phyloP scores from a whole-genome alignment of 2,329 filamentous ascomycete genomes.

The Venturia asperata region DNA sequence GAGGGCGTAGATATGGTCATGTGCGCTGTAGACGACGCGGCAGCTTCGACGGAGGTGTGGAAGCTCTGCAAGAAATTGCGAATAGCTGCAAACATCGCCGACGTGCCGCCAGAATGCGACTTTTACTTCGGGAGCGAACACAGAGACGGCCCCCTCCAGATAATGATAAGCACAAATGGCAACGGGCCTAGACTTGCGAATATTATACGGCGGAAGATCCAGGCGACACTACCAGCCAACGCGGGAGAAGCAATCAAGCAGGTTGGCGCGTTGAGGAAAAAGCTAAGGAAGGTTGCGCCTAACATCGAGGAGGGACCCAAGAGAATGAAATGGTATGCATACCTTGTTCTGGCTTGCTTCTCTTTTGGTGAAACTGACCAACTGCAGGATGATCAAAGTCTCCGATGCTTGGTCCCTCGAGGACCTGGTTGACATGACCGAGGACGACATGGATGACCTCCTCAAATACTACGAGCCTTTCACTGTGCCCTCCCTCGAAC shows the following conservation, averaged over 20 bases:
- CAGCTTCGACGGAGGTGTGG: conserved; percentile 85
- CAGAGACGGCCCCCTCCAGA: conserved; percentile 87
- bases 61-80: conserved; percentile 80
- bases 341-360: neutral
- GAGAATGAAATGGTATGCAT: conserved; percentile 72
- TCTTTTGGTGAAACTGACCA: neutral
- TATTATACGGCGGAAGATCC: conserved; percentile 76
- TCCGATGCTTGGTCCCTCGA: conserved; percentile 82
- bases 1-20: conserved; percentile 77
- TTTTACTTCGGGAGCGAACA: conserved; percentile 98
- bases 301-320: conserved; percentile 67
- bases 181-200: conserved; percentile 89
- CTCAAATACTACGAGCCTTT: conserved; percentile 61
- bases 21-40: conserved; percentile 86
- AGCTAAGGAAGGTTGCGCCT: conserved; percentile 71
- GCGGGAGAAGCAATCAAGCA: conserved; percentile 79
- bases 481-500: conserved; percentile 37
- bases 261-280: conserved; percentile 72
- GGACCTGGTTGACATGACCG: conserved; percentile 73
- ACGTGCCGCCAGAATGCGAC: conserved; percentile 93
- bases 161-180: conserved; percentile 98
- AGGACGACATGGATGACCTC: conserved; percentile 75
- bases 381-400: conserved; percentile 74
- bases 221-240: conserved; percentile 64
- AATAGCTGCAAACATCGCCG: conserved; percentile 90